Base-by-base conservation (phyloP, 768 basidiomycete genomes). In the Suillus spraguei region DNA sequence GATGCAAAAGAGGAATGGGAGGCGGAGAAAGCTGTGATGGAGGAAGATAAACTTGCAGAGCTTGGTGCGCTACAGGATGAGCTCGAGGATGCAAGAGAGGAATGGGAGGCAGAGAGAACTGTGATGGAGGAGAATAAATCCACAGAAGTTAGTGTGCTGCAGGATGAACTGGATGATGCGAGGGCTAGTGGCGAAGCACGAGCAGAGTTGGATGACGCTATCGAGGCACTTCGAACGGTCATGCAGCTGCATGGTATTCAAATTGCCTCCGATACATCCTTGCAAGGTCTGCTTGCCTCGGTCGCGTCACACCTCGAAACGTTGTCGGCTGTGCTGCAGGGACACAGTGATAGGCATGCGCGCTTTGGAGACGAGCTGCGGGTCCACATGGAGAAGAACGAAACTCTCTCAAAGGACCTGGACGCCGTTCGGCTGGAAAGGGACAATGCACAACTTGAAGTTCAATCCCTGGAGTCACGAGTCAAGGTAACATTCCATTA, bases 241-340 rank as follows among this genome's bases (percentile, higher is more conserved):
- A 80, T 89, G 63, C 82, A 83, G 66, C 79, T 79, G 41, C 84
- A 90, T 69, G 81, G 80, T 17, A 80, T 92, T 66, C 73, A 86
- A 24, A 60, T 67, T 16, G 80, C 83, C 17, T 77, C 80, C 59
- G 85, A 88, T 63, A 65, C 76, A 24, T 82, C 86, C 24, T 63
- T 88, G 41, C 78, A 80, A 54, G 82, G 79, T 55, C 71, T 88
- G 2, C 66, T 87, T 60, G 70, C 75, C 14, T 81, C 86, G 17
- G 71, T 89, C 44, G 79, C 78, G 1, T 68, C 78, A 39, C 87
- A 90, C 73, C 67, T 91, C 39, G 80, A 80, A 59, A 76, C 71
- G n/a, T 70, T 88, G 20, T 78, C 83, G 53, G 71, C 64, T 20
- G 82, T 81, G 65, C 55, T 86, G 49, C 78, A 82, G 17, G 70